Evolutionary conservation across 306 rosid species (phyloP), one percentile per base, ranked within the genome.

Genomic region (Parietaria judaica): DNA sequence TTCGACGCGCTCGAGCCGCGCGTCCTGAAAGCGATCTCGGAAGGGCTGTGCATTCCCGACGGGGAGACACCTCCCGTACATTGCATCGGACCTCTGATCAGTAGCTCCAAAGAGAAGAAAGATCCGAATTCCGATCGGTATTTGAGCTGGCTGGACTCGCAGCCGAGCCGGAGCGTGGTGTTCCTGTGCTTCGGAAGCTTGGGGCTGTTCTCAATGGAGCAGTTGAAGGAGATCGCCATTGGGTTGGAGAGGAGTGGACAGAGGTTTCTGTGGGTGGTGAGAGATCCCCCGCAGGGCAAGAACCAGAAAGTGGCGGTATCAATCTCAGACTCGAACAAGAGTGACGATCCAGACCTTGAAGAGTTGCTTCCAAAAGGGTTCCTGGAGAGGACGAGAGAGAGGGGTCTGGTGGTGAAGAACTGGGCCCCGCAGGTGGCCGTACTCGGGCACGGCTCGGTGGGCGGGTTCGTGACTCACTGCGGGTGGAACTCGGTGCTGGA

Each of bases 401-500:
- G 67, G 31, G 86, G 89, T 1, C 6, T 80, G 17, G 86, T 83
- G 11, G 66, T 83, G 61, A 69, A 64, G 69, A 44, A 74, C 3
- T 83, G 89, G 94, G 86, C 78, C 1, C 86, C 84, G 5, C 89
- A 87, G 50, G 57, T 23, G 15, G 79, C 41, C 0, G 77, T 84
- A 3, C 60, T 87, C 51, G 76, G 71, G 56, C 88, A 84, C 11
- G 44, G 72, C 46, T 78, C 95, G 3, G 77, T 84, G 4, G 94
- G 89, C 9, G 86, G 94, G 45, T 82, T 85, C 8, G 77, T 85
- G 76, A 81, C 66, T 6, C 92, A 79, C 31, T 74, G 78, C 52
- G 90, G 87, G 7, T 86, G 90, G 95, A 86, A 86, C 76, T 86
- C 84, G 36, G 80, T 81, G 55, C 52, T 86, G 54, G 90, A 86